phyloP scores from a whole-genome alignment of 805 yeast genomes.

The Yueomyces sinensis region DNA sequence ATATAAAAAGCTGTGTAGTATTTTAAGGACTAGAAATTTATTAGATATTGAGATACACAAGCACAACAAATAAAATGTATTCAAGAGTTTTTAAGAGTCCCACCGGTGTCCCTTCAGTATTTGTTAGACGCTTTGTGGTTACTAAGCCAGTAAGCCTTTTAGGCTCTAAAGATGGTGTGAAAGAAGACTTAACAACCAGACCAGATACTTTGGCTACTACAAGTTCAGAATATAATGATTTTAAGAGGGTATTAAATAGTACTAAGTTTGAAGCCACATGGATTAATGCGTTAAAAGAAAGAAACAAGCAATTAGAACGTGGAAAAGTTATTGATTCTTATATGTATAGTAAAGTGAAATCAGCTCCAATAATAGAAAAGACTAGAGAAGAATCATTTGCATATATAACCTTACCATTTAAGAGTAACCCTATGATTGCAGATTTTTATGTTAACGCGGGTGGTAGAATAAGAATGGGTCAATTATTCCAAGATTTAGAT shows the following conservation, averaged over 20 bases:
- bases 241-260: slow-evolving; percentile 27
- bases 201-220: slow-evolving; percentile 70
- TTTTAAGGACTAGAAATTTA: too few species aligned
- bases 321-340: slow-evolving; percentile 63
- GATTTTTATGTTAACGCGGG: slow-evolving; percentile 83
- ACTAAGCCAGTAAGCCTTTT: too few species aligned
- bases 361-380: slow-evolving; percentile 57
- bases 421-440: slow-evolving; percentile 66
- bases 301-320: slow-evolving; percentile 53
- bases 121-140: too few species aligned
- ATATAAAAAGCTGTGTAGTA: too few species aligned
- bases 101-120: too few species aligned
- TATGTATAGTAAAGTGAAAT: slow-evolving; percentile 58
- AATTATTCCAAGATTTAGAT: slow-evolving; percentile 85
- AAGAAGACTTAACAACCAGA: slow-evolving; percentile 9
- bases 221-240: slow-evolving; percentile 45
- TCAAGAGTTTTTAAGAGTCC: too few species aligned
- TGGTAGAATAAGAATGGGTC: slow-evolving; percentile 88
- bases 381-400: slow-evolving; percentile 70
- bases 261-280: slow-evolving; percentile 49
- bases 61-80: too few species aligned
- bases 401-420: slow-evolving; percentile 63
- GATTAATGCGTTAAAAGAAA: slow-evolving; percentile 71
- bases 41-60: too few species aligned
- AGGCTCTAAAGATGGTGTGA: too few species aligned